Conservation (phyloP, 768 basidiomycete genomes). For the Amanita subjunquillea region DNA sequence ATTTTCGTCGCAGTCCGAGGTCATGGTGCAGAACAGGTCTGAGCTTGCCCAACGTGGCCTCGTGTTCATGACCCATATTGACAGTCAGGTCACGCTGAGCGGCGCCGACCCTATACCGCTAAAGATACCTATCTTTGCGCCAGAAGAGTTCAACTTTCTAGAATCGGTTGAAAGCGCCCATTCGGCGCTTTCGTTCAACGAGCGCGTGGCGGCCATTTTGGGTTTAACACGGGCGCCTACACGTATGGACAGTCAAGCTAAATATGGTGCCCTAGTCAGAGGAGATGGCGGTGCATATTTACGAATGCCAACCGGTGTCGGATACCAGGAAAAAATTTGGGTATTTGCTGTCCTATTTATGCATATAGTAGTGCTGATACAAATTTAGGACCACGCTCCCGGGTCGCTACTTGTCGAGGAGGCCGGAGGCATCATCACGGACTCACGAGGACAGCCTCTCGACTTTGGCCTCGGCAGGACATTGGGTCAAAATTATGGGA, state of each 20-base stretch:
- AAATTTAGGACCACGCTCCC: constrained; percentile 77
- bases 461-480: constrained; percentile 85
- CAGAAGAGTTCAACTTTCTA: constrained; percentile 54
- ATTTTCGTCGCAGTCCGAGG: constrained; percentile 84
- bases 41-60: neutral
- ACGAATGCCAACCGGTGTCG: constrained; percentile 66
- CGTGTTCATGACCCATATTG: neutral
- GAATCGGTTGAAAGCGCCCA: constrained; percentile 92
- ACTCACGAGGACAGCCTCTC: constrained; percentile 68
- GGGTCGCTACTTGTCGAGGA: constrained; percentile 80
- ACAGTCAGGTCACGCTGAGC: constrained; percentile 39
- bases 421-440: constrained; percentile 82
- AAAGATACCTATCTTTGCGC: constrained; percentile 38
- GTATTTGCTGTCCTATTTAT: constrained; percentile 24
- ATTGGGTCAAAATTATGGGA: constrained; percentile 77
- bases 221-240: constrained; percentile 55
- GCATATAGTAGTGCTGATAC: neutral
- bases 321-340: constrained; percentile 96
- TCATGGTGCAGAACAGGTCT: constrained; percentile 70
- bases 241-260: constrained; percentile 95
- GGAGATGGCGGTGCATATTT: constrained; percentile 82
- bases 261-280: constrained; percentile 79
- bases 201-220: constrained; percentile 56
- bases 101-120: constrained; percentile 39
- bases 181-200: constrained; percentile 81